Evolutionary conservation across 495 filamentous ascomycete genomes (phyloP).

Genomic region (Talaromyces proteolyticus): DNA sequence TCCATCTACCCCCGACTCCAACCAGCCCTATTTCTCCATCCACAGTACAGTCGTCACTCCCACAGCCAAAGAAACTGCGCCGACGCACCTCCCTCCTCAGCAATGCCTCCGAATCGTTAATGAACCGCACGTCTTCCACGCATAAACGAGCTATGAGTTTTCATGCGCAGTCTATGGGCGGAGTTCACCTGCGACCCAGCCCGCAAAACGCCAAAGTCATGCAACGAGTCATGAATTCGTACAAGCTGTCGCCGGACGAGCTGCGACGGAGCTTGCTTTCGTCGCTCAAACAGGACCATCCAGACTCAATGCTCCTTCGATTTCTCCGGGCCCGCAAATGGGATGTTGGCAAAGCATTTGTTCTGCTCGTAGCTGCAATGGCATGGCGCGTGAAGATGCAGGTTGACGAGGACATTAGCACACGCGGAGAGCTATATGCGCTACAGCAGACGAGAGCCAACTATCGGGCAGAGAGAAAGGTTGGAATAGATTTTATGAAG

Average conservation of each 20-base stretch:
- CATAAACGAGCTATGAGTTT: constrained; percentile 5
- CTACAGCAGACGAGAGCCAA: constrained; percentile 47
- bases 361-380: constrained; percentile 88
- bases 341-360: constrained; percentile 82
- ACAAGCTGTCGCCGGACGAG: constrained; percentile 59
- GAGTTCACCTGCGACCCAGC: constrained; percentile 9
- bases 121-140: constrained; percentile 2
- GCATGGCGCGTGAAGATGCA: constrained; percentile 79
- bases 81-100: constrained; percentile 17
- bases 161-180: constrained; percentile 15
- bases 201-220: constrained; percentile 59
- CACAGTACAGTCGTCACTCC: not conserved
- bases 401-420: constrained; percentile 78
- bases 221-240: constrained; percentile 61
- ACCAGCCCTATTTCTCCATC: constrained; percentile 8
- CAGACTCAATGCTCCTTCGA: constrained; percentile 81
- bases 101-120: not conserved
- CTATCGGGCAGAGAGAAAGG: constrained; percentile 50
- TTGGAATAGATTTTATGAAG: constrained; percentile 69
- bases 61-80: not conserved
- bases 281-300: constrained; percentile 88
- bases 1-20: constrained; percentile 6
- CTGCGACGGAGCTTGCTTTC: constrained; percentile 73
- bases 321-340: constrained; percentile 93
- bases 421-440: constrained; percentile 64